These are phyloP conservation scores for Talaromyces sp. DNA, from an alignment of 2,329 filamentous ascomycete species.

Conservation along the genomic window DNA sequence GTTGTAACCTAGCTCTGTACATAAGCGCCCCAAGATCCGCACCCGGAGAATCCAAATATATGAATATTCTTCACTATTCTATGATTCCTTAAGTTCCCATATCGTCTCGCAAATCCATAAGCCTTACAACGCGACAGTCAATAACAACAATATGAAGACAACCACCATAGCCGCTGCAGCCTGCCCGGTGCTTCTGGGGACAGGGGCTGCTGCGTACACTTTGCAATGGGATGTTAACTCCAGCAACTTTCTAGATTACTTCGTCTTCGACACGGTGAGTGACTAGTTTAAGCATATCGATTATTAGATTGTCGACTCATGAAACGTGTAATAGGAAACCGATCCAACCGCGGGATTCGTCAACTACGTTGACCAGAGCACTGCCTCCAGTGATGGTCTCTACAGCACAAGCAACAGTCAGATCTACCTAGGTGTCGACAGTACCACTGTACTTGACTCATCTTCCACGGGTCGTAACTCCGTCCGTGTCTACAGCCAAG, in stretches of 20 bases:
- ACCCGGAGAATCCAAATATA: no score
- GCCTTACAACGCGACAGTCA: not conserved
- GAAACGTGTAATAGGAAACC: slow-evolving; percentile 16
- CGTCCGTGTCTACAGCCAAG: slow-evolving; percentile 45
- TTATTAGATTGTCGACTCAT: not conserved
- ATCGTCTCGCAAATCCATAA: no score
- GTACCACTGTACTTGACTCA: slow-evolving; percentile 38
- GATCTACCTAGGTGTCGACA: slow-evolving; percentile 48
- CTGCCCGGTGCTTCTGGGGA: not conserved
- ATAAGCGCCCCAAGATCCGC: not conserved
- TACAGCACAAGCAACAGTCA: slow-evolving; percentile 37
- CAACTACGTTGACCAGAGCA: slow-evolving; percentile 45
- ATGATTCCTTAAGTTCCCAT: not conserved
- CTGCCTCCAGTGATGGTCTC: slow-evolving; percentile 37
- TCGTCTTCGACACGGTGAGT: slow-evolving; percentile 14
- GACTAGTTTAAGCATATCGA: not conserved
- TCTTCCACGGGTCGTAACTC: slow-evolving; percentile 43
- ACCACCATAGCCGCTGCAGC: not conserved
- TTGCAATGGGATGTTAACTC: slow-evolving; percentile 15
- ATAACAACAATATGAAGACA: slow-evolving; percentile 2
- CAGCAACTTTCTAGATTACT: slow-evolving; percentile 15
- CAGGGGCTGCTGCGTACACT: not conserved
- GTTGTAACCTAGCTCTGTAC: not conserved
- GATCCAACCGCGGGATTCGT: slow-evolving; percentile 60
- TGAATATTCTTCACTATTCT: not conserved